Evolutionary conservation across 495 filamentous ascomycete species (phyloP).

Genomic region (Talaromyces ruber): DNA sequence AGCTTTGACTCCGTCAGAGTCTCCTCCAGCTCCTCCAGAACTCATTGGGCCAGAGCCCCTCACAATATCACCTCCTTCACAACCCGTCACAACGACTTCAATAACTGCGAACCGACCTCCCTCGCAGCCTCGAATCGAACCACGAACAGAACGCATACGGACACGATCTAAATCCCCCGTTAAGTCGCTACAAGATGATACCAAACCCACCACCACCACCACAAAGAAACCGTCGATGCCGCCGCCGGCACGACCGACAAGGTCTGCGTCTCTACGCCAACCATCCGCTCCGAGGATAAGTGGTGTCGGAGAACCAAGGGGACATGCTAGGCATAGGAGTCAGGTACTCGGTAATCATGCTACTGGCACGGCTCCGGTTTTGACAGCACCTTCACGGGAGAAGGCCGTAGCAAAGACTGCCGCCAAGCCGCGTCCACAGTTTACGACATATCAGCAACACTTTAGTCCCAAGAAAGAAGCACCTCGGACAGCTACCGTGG

Average conservation of each 20-base stretch:
- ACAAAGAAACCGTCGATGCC: constrained; percentile 32
- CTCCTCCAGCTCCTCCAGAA: background rate
- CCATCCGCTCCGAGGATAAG: constrained; percentile 13
- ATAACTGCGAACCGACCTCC: background rate
- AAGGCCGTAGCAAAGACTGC: constrained; percentile 10
- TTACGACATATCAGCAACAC: constrained; percentile 61
- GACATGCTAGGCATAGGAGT: constrained; percentile 29
- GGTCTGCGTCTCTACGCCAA: constrained; percentile 37
- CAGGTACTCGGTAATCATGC: constrained; percentile 16
- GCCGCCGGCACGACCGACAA: constrained; percentile 24
- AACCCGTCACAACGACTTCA: background rate
- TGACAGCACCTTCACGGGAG: background rate
- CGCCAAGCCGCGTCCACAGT: constrained; percentile 39
- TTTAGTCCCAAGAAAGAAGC: constrained; percentile 62
- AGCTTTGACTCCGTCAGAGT: background rate
- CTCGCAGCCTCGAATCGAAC: constrained; percentile 4
- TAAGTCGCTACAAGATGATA: constrained; percentile 13
- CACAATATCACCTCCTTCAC: background rate
- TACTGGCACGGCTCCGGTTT: background rate
- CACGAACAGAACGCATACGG: constrained; percentile 11
- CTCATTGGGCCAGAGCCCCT: background rate
- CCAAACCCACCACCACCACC: constrained; percentile 14
- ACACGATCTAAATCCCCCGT: constrained; percentile 21
- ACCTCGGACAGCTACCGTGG: constrained; percentile 33
- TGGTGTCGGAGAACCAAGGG: constrained; percentile 10